A percentile compares a stretch with the other conserved stretches of the same genome.
Conservation (phyloP, 75 land plant species). For the Isoetes taiwanensis region DNA sequence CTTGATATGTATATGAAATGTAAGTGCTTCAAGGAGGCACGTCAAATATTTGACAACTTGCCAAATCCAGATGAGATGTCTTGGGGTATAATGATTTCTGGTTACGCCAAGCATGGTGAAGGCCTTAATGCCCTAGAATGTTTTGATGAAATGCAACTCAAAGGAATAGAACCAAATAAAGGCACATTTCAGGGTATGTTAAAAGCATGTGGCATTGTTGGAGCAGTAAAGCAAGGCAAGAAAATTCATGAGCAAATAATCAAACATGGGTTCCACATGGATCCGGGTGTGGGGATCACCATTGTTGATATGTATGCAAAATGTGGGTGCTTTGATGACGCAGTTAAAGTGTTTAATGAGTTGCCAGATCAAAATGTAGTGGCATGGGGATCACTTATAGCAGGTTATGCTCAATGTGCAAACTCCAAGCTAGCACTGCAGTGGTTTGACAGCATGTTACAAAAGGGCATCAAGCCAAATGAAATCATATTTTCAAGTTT, state of each 20-base stretch:
- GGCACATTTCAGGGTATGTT: background rate
- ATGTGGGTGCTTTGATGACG: constrained; percentile 22
- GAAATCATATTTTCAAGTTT: too few relatives aligned
- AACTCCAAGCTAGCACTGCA: too few relatives aligned
- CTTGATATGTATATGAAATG: constrained; percentile 37
- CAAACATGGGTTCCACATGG: constrained; percentile 13
- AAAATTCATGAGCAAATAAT: constrained; percentile 23
- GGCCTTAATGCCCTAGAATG: background rate
- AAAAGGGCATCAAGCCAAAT: too few relatives aligned
- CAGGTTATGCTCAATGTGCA: constrained; percentile 25
- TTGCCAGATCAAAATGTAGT: constrained; percentile 20
- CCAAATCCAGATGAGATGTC: constrained; percentile 21
- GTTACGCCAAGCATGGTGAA: constrained; percentile 15
- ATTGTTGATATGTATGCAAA: constrained; percentile 36
- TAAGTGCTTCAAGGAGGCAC: constrained; percentile 19
- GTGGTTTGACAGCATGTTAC: too few relatives aligned
- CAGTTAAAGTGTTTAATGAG: constrained; percentile 29
- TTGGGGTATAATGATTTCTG: constrained; percentile 35
- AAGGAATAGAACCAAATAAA: background rate
- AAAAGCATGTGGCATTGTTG: background rate
- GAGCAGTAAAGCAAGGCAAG: constrained; percentile 18
- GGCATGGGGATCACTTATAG: constrained; percentile 36
- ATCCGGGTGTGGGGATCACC: constrained; percentile 17
- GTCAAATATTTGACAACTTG: constrained; percentile 28
- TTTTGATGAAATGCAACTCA: background rate